phyloP scores from a whole-genome alignment of 805 yeast species.

The Teunomyces funiuensis region DNA sequence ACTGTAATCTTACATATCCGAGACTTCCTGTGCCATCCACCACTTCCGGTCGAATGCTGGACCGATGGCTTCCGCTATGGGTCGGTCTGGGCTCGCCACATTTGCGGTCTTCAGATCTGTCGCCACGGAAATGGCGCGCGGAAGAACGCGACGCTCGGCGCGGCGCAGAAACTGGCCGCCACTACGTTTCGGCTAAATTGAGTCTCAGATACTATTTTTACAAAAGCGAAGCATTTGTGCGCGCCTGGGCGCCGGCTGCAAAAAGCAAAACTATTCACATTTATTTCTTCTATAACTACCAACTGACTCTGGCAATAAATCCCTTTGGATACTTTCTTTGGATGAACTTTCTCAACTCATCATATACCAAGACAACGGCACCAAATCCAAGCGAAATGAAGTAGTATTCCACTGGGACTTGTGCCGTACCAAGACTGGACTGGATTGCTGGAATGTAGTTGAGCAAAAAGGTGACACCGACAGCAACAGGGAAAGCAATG shows the following conservation, averaged over 20 bases:
- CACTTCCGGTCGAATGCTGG: no score
- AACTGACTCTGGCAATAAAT: conserved; percentile 39
- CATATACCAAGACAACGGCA: conserved; percentile 34
- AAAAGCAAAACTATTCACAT: not conserved
- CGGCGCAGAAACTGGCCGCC: no score
- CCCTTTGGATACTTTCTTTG: conserved; percentile 39
- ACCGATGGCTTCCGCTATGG: no score
- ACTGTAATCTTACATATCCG: no score
- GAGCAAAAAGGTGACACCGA: conserved; percentile 41
- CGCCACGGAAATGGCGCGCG: no score
- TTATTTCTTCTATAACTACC: conserved; percentile 25
- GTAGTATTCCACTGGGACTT: conserved; percentile 46
- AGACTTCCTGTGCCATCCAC: no score
- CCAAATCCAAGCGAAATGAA: conserved; percentile 50
- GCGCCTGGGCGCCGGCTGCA: not conserved
- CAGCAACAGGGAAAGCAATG: conserved; percentile 33
- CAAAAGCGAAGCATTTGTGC: no score
- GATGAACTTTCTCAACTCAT: conserved; percentile 41
- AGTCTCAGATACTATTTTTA: no score
- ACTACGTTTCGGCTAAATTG: no score
- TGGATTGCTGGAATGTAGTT: conserved; percentile 44
- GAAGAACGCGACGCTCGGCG: no score
- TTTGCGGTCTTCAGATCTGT: no score
- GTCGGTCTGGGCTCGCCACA: no score
- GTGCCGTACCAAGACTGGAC: conserved; percentile 31